Evolutionary conservation across 2,329 filamentous ascomycete genomes (phyloP).

Genomic region (Nemania diffusa): DNA sequence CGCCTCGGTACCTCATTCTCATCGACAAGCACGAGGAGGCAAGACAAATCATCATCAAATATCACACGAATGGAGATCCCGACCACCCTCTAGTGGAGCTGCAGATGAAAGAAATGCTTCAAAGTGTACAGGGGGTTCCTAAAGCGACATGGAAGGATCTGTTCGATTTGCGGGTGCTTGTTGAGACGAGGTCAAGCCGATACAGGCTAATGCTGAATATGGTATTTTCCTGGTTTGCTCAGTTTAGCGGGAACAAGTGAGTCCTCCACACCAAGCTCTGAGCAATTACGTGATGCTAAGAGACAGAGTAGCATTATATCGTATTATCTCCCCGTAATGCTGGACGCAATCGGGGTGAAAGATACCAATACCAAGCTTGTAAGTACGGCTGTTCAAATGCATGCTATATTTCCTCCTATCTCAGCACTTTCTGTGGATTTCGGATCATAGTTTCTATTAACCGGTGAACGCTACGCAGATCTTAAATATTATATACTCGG

Average conservation of each 20-base stretch:
- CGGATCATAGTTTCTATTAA: not conserved
- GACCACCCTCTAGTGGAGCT: slow-evolving; percentile 54
- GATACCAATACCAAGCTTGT: slow-evolving; percentile 53
- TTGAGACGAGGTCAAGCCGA: slow-evolving; percentile 51
- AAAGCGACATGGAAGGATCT: slow-evolving; percentile 52
- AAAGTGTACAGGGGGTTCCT: slow-evolving; percentile 48
- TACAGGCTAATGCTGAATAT: slow-evolving; percentile 54
- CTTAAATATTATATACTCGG: slow-evolving; percentile 54
- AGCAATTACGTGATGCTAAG: slow-evolving; percentile 10
- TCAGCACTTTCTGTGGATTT: not conserved
- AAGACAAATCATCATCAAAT: slow-evolving; percentile 52
- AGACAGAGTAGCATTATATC: slow-evolving; percentile 45
- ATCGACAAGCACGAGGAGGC: slow-evolving; percentile 51
- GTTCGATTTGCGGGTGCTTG: slow-evolving; percentile 51
- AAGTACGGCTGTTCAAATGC: not conserved
- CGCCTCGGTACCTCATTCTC: slow-evolving; percentile 51
- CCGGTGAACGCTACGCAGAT: slow-evolving; percentile 28
- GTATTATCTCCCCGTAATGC: slow-evolving; percentile 55
- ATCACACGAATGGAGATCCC: slow-evolving; percentile 56
- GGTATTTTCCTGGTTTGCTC: slow-evolving; percentile 55
- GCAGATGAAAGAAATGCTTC: slow-evolving; percentile 55
- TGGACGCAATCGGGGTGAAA: slow-evolving; percentile 54
- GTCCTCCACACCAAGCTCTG: not conserved
- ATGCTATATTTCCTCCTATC: not conserved
- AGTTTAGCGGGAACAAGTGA: slow-evolving; percentile 54